phyloP scores from a whole-genome alignment of 2,329 filamentous ascomycete genomes.

The Thelonectria blattea region DNA sequence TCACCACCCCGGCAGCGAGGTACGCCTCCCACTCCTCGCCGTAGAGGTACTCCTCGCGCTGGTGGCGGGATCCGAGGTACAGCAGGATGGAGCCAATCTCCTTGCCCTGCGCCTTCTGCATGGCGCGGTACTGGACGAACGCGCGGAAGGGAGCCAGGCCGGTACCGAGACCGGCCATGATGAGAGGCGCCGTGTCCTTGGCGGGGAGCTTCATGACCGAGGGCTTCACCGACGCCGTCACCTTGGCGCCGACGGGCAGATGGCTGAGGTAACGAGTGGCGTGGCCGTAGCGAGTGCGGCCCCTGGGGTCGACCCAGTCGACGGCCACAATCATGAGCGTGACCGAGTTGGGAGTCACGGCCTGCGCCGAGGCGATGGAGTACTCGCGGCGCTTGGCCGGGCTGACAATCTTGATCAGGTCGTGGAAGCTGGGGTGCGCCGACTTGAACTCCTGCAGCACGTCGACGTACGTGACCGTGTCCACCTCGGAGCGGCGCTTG shows the following conservation, averaged over 20 bases:
- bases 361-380: constrained; percentile 97
- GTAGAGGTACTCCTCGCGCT: constrained; percentile 98
- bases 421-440: constrained; percentile 85
- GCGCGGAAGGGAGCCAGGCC: constrained; percentile 98
- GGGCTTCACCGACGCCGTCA: constrained; percentile 95
- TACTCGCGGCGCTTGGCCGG: constrained; percentile 98
- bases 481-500: constrained; percentile 89
- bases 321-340: constrained; percentile 97
- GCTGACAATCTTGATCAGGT: constrained; percentile 84
- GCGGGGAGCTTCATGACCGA: constrained; percentile 98
- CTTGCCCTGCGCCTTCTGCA: constrained; percentile 97
- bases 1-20: constrained; percentile 92
- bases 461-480: constrained; percentile 90
- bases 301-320: constrained; percentile 88
- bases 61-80: constrained; percentile 96
- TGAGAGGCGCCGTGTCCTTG: constrained; percentile 87
- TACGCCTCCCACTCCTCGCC: constrained; percentile 99
- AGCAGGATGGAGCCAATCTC: constrained; percentile 91
- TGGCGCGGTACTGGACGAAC: constrained; percentile 96
- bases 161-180: constrained; percentile 99
- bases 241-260: constrained; percentile 74
- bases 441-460: constrained; percentile 88
- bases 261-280: constrained; percentile 87
- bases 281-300: constrained; percentile 89
- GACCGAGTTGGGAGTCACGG: constrained; percentile 88